These are phyloP conservation scores for Coniochaeta sp. DNA, from an alignment of 2,329 filamentous ascomycete species.

Conservation along the genomic window DNA sequence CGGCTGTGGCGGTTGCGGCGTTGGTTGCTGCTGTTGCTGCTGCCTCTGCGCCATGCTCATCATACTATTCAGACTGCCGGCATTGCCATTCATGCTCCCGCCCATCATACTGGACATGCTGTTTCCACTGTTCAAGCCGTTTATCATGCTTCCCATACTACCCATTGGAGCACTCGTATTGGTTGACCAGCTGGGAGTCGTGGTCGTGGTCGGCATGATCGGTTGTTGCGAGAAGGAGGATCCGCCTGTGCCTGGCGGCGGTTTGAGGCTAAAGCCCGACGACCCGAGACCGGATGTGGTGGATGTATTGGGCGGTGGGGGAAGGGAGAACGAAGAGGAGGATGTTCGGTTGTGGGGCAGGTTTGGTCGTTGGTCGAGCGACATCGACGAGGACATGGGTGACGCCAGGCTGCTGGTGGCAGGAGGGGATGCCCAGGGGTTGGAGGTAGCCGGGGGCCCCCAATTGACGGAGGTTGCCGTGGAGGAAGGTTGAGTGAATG, in stretches of 20 bases:
- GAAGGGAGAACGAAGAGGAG: slow-evolving; percentile 55
- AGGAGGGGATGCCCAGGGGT: slow-evolving; percentile 39
- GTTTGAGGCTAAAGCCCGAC: slow-evolving; percentile 39
- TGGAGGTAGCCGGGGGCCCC: slow-evolving; percentile 34
- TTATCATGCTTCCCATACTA: slow-evolving; percentile 6
- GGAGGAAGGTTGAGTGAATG: slow-evolving; percentile 8
- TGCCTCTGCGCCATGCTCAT: slow-evolving; percentile 18
- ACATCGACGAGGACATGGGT: slow-evolving; percentile 38
- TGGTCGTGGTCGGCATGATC: slow-evolving; percentile 7
- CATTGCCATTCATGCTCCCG: slow-evolving; percentile 2
- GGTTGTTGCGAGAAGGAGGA: not conserved
- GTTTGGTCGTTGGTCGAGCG: slow-evolving; percentile 35
- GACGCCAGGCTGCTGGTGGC: slow-evolving; percentile 34
- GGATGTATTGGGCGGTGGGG: slow-evolving; percentile 41
- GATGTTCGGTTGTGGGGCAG: slow-evolving; percentile 28
- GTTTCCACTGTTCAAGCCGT: slow-evolving; percentile 16
- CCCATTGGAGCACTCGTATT: slow-evolving; percentile 5
- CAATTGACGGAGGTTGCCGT: slow-evolving; percentile 41
- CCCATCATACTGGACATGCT: slow-evolving; percentile 18
- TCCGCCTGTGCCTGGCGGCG: slow-evolving; percentile 28
- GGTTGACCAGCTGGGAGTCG: slow-evolving; percentile 19
- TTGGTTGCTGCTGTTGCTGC: slow-evolving; percentile 16
- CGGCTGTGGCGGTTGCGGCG: slow-evolving; percentile 21
- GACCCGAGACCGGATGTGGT: slow-evolving; percentile 11
- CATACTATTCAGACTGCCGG: slow-evolving; percentile 12